A percentile compares a stretch with the other conserved stretches of the same genome.
phyloP scores from a whole-genome alignment of 1,139 yeast genomes.

The Yamadazyma sp. region DNA sequence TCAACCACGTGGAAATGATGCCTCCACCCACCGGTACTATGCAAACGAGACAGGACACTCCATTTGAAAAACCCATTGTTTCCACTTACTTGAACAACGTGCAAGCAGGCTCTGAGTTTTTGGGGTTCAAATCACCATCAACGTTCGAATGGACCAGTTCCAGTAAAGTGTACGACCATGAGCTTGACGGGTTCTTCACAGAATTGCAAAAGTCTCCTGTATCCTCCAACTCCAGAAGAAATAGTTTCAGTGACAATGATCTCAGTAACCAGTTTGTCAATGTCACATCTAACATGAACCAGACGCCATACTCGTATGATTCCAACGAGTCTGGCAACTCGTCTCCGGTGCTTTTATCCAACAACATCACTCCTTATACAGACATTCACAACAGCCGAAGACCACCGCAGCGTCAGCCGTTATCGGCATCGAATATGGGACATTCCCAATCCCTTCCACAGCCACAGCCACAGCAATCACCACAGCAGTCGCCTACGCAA shows the following conservation, averaged over 20 bases:
- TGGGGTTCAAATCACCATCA: constrained; percentile 14
- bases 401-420: not conserved
- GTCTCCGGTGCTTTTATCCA: constrained; percentile 12
- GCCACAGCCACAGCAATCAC: not conserved
- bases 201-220: constrained; percentile 38
- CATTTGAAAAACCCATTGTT: constrained; percentile 5
- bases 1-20: constrained; percentile 2
- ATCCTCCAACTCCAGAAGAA: constrained; percentile 18
- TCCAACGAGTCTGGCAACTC: constrained; percentile 13
- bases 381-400: constrained; percentile 1
- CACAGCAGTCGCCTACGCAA: not conserved
- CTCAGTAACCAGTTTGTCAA: constrained; percentile 4
- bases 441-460: too few relatives aligned
- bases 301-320: constrained; percentile 11
- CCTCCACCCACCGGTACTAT: not conserved
- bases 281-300: constrained; percentile 1
- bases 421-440: too few relatives aligned
- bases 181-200: constrained; percentile 33
- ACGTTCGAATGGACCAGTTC: constrained; percentile 32
- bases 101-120: constrained; percentile 2
- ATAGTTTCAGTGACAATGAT: constrained; percentile 12
- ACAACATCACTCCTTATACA: not conserved
- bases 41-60: not conserved
- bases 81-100: constrained; percentile 3
- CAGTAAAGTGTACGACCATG: constrained; percentile 11